Evolutionary conservation across 345 rosid species (phyloP).

Genomic region (Populus alba): DNA sequence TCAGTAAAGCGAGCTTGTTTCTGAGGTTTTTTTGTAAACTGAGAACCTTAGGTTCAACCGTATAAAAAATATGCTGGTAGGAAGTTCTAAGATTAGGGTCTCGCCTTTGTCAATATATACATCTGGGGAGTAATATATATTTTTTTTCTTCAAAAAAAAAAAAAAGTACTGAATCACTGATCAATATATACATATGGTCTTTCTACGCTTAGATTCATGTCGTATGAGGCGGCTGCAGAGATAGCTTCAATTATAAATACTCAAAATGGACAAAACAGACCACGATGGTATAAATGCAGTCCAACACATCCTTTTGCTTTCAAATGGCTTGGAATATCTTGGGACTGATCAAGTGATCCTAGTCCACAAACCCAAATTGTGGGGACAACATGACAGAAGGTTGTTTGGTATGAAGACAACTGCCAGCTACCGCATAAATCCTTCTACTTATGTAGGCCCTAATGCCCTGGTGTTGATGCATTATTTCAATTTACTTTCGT

Average conservation of each 20-base stretch:
- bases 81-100: neutral
- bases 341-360: conserved; percentile 38
- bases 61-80: neutral
- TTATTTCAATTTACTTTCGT: neutral
- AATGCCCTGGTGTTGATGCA: neutral
- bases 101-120: no score
- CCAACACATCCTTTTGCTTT: conserved; percentile 28
- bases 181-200: no score
- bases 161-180: no score
- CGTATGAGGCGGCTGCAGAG: neutral
- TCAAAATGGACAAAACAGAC: neutral
- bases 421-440: conserved; percentile 28
- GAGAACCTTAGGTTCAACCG: neutral
- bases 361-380: conserved; percentile 41
- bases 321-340: conserved; percentile 21
- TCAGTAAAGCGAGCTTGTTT: neutral
- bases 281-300: conserved; percentile 32
- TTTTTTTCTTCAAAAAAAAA: no score
- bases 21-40: neutral
- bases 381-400: conserved; percentile 32
- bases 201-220: neutral
- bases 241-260: neutral
- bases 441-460: conserved; percentile 17
- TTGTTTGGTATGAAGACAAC: conserved; percentile 27
- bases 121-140: no score